Conservation (phyloP, 306 rosid genomes). For the Oemleria cerasiformis region DNA sequence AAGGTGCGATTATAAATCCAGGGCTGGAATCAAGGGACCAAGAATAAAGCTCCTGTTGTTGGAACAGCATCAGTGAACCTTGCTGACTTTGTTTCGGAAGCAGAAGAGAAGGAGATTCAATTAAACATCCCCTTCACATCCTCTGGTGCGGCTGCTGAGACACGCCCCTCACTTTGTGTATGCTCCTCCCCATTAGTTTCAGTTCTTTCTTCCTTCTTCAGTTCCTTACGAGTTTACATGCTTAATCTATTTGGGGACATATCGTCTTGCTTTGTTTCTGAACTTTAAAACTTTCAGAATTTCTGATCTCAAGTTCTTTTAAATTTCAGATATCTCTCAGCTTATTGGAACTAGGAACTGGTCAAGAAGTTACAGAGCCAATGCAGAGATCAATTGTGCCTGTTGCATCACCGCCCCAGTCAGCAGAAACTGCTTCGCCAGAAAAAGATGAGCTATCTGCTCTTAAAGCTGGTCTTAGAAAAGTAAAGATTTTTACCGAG, state of each 20-base stretch:
- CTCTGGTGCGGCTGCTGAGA: conserved; percentile 47
- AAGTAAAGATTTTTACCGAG: conserved; percentile 80
- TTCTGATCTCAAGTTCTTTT: background rate
- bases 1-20: conserved; percentile 28
- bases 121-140: conserved; percentile 62
- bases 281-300: background rate
- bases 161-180: conserved; percentile 66
- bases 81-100: conserved; percentile 70
- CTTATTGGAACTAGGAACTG: conserved; percentile 71
- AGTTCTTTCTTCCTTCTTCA: background rate
- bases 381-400: conserved; percentile 69
- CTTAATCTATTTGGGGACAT: too few relatives aligned
- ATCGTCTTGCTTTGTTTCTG: background rate
- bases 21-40: conserved; percentile 78
- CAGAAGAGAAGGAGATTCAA: conserved; percentile 72
- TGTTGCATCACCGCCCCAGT: conserved; percentile 44
- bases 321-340: conserved; percentile 67
- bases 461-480: conserved; percentile 90
- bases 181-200: conserved; percentile 18
- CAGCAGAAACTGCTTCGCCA: conserved; percentile 47
- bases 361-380: conserved; percentile 60
- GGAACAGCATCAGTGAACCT: conserved; percentile 84
- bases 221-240: too few relatives aligned
- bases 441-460: conserved; percentile 95
- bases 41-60: conserved; percentile 60